phyloP scores from a whole-genome alignment of 1,284 basidiomycete species.

The Moesziomyces antarcticus region DNA sequence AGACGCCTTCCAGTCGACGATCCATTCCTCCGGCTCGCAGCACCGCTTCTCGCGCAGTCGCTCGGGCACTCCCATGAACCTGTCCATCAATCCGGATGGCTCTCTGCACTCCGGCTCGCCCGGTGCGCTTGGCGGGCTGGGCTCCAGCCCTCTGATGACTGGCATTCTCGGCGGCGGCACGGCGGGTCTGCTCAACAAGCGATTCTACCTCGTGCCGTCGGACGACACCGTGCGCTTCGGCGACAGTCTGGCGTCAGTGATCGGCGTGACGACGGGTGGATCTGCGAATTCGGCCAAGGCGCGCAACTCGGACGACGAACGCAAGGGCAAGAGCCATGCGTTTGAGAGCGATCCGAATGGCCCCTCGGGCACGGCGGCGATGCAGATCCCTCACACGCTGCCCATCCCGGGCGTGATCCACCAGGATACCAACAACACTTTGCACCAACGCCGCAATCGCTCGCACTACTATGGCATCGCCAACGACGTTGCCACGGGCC shows the following conservation, averaged over 20 bases:
- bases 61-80: constrained; percentile 17
- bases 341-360: constrained; percentile 29
- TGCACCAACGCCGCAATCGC: constrained; percentile 19
- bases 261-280: constrained; percentile 17
- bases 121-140: constrained; percentile 38
- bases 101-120: constrained; percentile 9
- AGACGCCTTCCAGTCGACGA: constrained; percentile 27
- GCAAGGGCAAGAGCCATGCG: neutral
- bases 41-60: constrained; percentile 27
- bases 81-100: constrained; percentile 10
- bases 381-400: constrained; percentile 37
- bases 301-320: constrained; percentile 11
- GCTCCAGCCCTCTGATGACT: constrained; percentile 38
- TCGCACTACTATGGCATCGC: constrained; percentile 52
- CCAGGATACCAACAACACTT: constrained; percentile 9
- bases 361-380: constrained; percentile 34
- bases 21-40: constrained; percentile 8
- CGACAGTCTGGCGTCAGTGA: constrained; percentile 73
- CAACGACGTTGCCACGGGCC: constrained; percentile 51
- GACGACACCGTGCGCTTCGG: constrained; percentile 85
- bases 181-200: constrained; percentile 36
- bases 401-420: constrained; percentile 28
- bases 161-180: constrained; percentile 32
- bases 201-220: constrained; percentile 78
- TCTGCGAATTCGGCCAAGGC: constrained; percentile 7